Evolutionary conservation across 83 land plant species (phyloP), one percentile per base, ranked within the genome.

Genomic region (Diphasiastrum complanatum): DNA sequence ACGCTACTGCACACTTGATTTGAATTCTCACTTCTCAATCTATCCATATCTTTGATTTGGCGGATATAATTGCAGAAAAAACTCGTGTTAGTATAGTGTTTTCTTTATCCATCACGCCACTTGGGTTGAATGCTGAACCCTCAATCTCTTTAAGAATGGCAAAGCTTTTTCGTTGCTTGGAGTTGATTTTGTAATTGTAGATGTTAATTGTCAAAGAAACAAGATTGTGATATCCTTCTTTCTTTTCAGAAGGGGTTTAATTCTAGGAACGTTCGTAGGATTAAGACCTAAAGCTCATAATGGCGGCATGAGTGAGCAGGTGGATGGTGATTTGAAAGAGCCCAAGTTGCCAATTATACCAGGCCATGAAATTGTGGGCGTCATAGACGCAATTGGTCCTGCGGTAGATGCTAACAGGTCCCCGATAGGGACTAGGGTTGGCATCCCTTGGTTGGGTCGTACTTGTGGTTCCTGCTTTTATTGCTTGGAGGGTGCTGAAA

Each of bases 401-500:
- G 68, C 45, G 34, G 68, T 65, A n/a, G 68, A 59, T 37, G 28
- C 14, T 11, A 36, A 34, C 26, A 43, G 34, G 25, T 65, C 60
- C 28, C 24, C 41, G 22, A 58, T 65, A 32, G 66, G 66, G 27
- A 41, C 31, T 33, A 57, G 68, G 37, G 68, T 65, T 37, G 68
- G 68, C 40, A 65, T 65, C 27, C 68, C 68, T 22, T 65, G 68
- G 68, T 45, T 65, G 19, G 68, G 68, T 32, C 65, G 68, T 25
- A 65, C 68, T 57, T 65, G 65, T 51, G 65, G 65, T 2, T 34
- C 29, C 29, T 63, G 65, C 63, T 52, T 28, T n/a, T 63, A 51
- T 51, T 63, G 65, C 65, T 63, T 63, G 30, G 60, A 63, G 1
- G 65, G 60, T 29, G 37, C 32, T 28, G 65, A 63, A 33, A 63